Base-by-base conservation (phyloP, 805 yeast species). In the Jamesozyma lodderae region DNA sequence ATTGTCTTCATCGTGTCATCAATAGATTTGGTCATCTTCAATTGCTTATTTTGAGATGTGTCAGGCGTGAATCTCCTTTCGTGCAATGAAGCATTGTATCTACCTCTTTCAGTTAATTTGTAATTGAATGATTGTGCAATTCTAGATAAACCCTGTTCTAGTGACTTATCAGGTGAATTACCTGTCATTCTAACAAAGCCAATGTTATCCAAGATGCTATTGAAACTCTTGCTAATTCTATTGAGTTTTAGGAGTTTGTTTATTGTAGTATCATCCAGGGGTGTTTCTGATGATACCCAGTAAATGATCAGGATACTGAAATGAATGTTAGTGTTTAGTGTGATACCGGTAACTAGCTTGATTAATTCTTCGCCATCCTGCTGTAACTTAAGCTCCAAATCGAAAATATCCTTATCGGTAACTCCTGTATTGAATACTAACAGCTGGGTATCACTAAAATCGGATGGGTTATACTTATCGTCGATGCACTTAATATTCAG, bases 341-440 rank as follows among this genome's bases (percentile, higher is more conserved):
- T 52, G 7, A 62, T 48, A 4, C 63, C 66, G 19, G 61, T 57
- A 1, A 61, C 43, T 14, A 66, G 38, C 30, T 62, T 64, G n/a
- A 50, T 53, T 28, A 66, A 42, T 33, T 47, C 62, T 49, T 43
- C 63, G 27, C 55, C 62, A 40, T 43, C 66, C 40, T 48, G 61
- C 42, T 43, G 59, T 40, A 51, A 42, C 40, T 49, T 64, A 56
- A 55, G 48, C 16, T 57, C 63, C 23, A 60, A 39, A 36, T 60
- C 65, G 37, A 59, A 57, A 13, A 60, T 59, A 32, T 53, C 45
- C 2, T 47, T 35, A 18, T 51, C 53, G 3, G 64, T 60, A 4
- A 60, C 60, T 21, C 65, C 65, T n/a, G 67, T 54, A 40, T 64
- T 67, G 41, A 64, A 66, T 2, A 66, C 52, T 13, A 67, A 38